These are phyloP conservation scores for Sporothrix mexicana DNA, from an alignment of 2,329 filamentous ascomycete species.

Conservation along the genomic window DNA sequence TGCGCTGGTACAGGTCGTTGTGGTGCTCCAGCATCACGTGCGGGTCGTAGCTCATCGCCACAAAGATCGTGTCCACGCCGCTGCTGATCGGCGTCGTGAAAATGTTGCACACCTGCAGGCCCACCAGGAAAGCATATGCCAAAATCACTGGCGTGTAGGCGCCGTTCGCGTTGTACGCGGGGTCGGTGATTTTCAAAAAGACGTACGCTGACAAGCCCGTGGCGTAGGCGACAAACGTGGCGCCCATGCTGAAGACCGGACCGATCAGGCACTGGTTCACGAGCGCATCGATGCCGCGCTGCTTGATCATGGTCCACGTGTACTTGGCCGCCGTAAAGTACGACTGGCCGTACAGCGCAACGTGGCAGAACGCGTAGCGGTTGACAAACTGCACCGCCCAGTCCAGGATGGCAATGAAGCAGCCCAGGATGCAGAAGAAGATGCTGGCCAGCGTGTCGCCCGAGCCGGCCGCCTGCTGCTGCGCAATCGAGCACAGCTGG, in stretches of 20 bases:
- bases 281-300: constrained; percentile 87
- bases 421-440: constrained; percentile 76
- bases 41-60: constrained; percentile 72
- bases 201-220: constrained; percentile 83
- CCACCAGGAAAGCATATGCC: constrained; percentile 86
- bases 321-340: constrained; percentile 88
- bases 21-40: constrained; percentile 81
- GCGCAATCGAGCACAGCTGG: constrained; percentile 80
- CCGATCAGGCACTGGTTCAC: constrained; percentile 86
- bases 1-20: constrained; percentile 76
- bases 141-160: constrained; percentile 78
- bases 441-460: constrained; percentile 72
- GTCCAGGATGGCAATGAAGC: constrained; percentile 76
- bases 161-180: constrained; percentile 72
- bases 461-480: constrained; percentile 65
- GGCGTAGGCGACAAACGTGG: constrained; percentile 81
- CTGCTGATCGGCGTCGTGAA: constrained; percentile 85
- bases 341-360: constrained; percentile 87
- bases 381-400: constrained; percentile 92
- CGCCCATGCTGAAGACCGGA: constrained; percentile 75
- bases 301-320: constrained; percentile 89
- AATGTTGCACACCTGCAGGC: constrained; percentile 85
- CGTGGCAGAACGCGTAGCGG: constrained; percentile 89
- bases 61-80: constrained; percentile 92
- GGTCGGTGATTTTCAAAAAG: constrained; percentile 84